A percentile compares a stretch with the other conserved stretches of the same genome.
These are phyloP conservation scores for Thuja plicata DNA, from an alignment of 83 land plant species.

Conservation along the genomic window DNA sequence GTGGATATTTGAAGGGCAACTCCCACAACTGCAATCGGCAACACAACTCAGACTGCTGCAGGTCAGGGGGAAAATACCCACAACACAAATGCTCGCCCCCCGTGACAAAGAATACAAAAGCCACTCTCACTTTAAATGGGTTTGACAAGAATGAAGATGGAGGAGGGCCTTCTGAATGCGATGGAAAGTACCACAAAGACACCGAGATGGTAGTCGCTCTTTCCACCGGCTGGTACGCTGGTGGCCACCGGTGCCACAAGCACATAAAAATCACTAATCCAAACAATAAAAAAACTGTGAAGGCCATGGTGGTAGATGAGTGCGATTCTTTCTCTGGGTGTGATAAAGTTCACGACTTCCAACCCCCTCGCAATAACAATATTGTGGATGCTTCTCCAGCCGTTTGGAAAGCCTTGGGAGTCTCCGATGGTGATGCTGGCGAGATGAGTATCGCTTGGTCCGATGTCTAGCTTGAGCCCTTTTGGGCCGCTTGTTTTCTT, in stretches of 20 bases:
- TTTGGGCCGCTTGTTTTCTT: no score
- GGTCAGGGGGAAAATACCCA: constrained; percentile 7
- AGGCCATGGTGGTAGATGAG: no score
- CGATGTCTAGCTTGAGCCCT: no score
- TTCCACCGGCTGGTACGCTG: no score
- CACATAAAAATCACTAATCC: no score
- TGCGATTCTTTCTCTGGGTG: no score
- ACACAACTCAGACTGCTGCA: not conserved
- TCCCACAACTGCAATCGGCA: no score
- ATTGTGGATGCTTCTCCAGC: constrained; percentile 33
- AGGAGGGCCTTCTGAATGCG: constrained; percentile 34
- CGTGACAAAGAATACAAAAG: constrained; percentile 23
- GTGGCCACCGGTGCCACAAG: no score
- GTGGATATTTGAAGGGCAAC: not conserved
- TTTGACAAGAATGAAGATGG: constrained; percentile 34
- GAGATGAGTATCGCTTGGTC: constrained; percentile 6
- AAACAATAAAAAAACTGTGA: no score
- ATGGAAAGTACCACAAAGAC: constrained; percentile 26
- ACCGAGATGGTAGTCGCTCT: not conserved
- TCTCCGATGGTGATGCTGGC: not conserved
- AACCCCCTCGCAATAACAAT: no score
- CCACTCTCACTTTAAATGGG: constrained; percentile 33
- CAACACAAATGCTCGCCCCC: constrained; percentile 40
- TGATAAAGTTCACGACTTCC: no score
- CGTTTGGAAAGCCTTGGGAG: constrained; percentile 26